Evolutionary conservation across 495 filamentous ascomycete genomes (phyloP).

Genomic region (Terfezia claveryi): DNA sequence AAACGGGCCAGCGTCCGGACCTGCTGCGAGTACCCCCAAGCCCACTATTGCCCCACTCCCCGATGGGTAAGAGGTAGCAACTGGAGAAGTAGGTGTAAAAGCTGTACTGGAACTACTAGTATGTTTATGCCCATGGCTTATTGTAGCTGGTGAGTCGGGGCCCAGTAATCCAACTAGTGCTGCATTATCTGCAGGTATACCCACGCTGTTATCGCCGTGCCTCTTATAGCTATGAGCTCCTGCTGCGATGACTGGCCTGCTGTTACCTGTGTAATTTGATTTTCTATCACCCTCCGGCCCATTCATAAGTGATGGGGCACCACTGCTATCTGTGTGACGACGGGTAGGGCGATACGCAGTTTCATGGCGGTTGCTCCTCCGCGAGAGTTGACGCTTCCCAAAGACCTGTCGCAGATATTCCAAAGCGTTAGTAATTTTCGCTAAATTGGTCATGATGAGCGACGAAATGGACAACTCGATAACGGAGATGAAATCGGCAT

Average conservation of each 20-base stretch:
- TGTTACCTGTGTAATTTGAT: not conserved
- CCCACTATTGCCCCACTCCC: constrained; percentile 27
- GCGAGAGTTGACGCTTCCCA: constrained; percentile 77
- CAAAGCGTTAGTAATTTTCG: not conserved
- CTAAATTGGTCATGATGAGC: no score
- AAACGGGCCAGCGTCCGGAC: constrained; percentile 40
- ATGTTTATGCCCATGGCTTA: not conserved
- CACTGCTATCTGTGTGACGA: not conserved
- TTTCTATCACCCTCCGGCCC: not conserved
- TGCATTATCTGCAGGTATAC: not conserved
- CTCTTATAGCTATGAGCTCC: no score
- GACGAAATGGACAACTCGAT: no score
- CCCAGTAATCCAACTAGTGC: not conserved
- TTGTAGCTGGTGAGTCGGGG: not conserved
- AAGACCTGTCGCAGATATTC: constrained; percentile 33
- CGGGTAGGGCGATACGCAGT: not conserved
- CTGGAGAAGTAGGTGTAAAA: not conserved
- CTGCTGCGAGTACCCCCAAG: constrained; percentile 20
- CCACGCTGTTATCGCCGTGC: no score
- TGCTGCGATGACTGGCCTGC: not conserved
- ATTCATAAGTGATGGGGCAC: not conserved
- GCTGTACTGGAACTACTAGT: not conserved
- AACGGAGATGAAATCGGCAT: no score
- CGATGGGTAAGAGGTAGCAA: not conserved
- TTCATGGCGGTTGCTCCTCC: constrained; percentile 24